These are phyloP conservation scores for Puccinia hordei DNA, from an alignment of 1,284 basidiomycete genomes.

Conservation along the genomic window DNA sequence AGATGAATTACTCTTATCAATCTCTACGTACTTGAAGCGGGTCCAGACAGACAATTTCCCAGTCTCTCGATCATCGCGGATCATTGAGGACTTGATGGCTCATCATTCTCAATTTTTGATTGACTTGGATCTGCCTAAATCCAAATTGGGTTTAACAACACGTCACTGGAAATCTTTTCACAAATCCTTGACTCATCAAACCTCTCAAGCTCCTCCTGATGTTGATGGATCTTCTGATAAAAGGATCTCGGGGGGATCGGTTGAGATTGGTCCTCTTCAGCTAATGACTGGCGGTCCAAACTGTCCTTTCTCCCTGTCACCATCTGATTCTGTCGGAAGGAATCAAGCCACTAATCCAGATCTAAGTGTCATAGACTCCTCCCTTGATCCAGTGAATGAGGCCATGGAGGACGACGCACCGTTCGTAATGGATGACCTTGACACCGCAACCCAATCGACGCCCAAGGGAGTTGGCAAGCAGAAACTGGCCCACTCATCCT, in stretches of 20 bases:
- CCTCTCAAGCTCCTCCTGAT: slow-evolving; percentile 11
- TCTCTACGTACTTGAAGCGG: slow-evolving; percentile 67
- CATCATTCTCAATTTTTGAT: slow-evolving; percentile 76
- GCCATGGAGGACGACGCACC: slow-evolving; percentile 8
- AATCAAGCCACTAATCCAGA: background rate
- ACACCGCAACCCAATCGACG: background rate
- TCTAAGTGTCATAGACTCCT: background rate
- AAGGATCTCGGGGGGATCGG: slow-evolving; percentile 4
- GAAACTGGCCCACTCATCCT: background rate
- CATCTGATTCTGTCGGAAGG: background rate
- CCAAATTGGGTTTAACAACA: slow-evolving; percentile 63
- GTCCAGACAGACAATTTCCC: slow-evolving; percentile 72
- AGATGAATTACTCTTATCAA: slow-evolving; percentile 68
- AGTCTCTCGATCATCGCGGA: slow-evolving; percentile 66
- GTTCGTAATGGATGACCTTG: slow-evolving; percentile 44
- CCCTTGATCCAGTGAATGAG: background rate
- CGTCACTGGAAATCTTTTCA: slow-evolving; percentile 34
- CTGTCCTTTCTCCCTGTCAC: background rate
- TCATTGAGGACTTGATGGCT: slow-evolving; percentile 68
- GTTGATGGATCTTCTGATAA: slow-evolving; percentile 6
- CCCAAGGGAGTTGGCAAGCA: background rate
- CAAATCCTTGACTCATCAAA: slow-evolving; percentile 16
- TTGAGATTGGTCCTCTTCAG: background rate
- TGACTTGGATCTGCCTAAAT: slow-evolving; percentile 75
- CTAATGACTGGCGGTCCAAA: background rate